Evolutionary conservation across 2,329 filamentous ascomycete genomes (phyloP), one percentile per base, ranked within the genome.

Genomic region (Ophiobolus disseminans): DNA sequence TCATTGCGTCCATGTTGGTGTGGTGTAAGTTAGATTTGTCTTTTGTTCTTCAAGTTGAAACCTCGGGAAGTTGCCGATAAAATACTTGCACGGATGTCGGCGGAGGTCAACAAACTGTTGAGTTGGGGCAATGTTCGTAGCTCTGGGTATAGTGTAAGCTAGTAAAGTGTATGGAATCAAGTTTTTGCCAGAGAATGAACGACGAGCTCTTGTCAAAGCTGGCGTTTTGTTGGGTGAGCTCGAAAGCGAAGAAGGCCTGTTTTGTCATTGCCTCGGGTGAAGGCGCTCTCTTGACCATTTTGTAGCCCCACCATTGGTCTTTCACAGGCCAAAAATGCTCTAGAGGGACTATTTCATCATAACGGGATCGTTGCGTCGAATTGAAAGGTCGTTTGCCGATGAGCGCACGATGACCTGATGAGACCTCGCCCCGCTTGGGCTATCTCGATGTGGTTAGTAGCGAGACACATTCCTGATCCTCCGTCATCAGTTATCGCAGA

Each of bases 1-100:
- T 39, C 60, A 65, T 65, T 34, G 60, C 58, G 35, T 65, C 62
- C 62, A 65, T 65, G 17, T 20, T 57, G 41, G 36, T 42, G 42
- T 48, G 14, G 34, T 50, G 26, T 19, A 13, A 26, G 25, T 34
- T 46, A 45, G 37, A 46, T 30, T 20, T n/a, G 23, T n/a, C 23
- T 48, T 35, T 13, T 48, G n/a, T n/a, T 28, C 2, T 28, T 28
- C 30, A 32, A 32, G 30, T 14, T 32, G 10, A 32, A 14, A 32
- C n/a, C n/a, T n/a, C n/a, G n/a, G n/a, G n/a, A 32, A 11, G 30
- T 14, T 11, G 13, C 7, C 30, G 9, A 32, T 32, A 14, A 32
- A 14, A 14, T 32, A 32, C 8, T 4, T 32, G n/a, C 30, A 14
- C 13, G 30, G 30, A 14, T 14, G 30, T 32, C n/a, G n/a, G 3